Percentiles rank a stretch among this genome's conserved stretches.
These are phyloP conservation scores for Wickerhamomyces bovis DNA, from an alignment of 805 yeast genomes.

Conservation along the genomic window DNA sequence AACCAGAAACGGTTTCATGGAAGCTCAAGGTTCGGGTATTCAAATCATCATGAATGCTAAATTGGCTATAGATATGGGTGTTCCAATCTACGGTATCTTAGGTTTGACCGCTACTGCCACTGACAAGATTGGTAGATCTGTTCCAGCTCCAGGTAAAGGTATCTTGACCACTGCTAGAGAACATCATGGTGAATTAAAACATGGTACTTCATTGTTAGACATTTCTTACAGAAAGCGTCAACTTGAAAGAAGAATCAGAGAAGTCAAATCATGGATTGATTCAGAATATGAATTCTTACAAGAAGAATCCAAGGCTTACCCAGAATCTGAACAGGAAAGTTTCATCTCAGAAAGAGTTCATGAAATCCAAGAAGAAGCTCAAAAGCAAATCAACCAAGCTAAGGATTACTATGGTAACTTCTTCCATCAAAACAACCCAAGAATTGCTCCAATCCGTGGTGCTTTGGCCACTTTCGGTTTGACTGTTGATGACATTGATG, in stretches of 20 bases:
- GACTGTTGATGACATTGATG: constrained; percentile 91
- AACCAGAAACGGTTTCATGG: constrained; percentile 97
- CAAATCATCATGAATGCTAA: constrained; percentile 95
- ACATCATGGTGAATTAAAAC: constrained; percentile 73
- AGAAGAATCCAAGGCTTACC: constrained; percentile 58
- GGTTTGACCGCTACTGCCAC: constrained; percentile 96
- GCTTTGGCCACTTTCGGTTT: constrained; percentile 91
- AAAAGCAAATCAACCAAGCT: constrained; percentile 80
- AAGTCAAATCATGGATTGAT: constrained; percentile 81
- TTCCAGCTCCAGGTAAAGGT: constrained; percentile 99
- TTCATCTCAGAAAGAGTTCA: constrained; percentile 80
- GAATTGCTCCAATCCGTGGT: constrained; percentile 96
- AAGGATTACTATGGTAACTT: constrained; percentile 93
- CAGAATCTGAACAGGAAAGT: constrained; percentile 43
- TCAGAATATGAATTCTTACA: constrained; percentile 64
- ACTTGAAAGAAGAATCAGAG: constrained; percentile 68
- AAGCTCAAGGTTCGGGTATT: constrained; percentile 98
- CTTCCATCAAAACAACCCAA: constrained; percentile 84
- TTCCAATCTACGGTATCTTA: constrained; percentile 93
- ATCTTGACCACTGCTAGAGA: constrained; percentile 97
- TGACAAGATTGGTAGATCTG: constrained; percentile 97
- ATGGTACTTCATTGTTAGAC: constrained; percentile 75
- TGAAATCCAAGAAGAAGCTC: constrained; percentile 80
- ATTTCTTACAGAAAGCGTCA: constrained; percentile 93
- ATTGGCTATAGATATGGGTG: constrained; percentile 95